These are phyloP conservation scores for Fusarium equiseti DNA, from an alignment of 2,329 filamentous ascomycete species.

Conservation along the genomic window DNA sequence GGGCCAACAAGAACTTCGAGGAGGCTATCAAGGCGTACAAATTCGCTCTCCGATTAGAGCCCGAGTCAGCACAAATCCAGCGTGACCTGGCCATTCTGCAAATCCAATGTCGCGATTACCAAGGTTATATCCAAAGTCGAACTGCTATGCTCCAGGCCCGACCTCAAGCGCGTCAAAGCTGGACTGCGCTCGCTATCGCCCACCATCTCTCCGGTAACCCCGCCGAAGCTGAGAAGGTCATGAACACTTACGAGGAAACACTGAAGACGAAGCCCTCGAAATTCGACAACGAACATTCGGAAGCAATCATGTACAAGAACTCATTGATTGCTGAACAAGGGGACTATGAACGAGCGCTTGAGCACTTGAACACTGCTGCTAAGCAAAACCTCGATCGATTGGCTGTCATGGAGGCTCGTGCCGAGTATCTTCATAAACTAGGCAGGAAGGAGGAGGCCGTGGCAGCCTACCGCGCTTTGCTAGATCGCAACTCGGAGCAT, in stretches of 20 bases:
- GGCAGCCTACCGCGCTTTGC: constrained; percentile 81
- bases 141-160: constrained; percentile 87
- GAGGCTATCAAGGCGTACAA: constrained; percentile 99
- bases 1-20: constrained; percentile 96
- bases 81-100: constrained; percentile 93
- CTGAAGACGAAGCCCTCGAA: constrained; percentile 83
- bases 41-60: constrained; percentile 91
- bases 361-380: constrained; percentile 83
- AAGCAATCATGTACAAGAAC: constrained; percentile 96
- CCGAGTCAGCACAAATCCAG: constrained; percentile 94
- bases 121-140: constrained; percentile 91
- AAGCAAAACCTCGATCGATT: constrained; percentile 86
- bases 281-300: constrained; percentile 90
- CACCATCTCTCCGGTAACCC: constrained; percentile 91
- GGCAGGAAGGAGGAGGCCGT: constrained; percentile 83
- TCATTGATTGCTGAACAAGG: constrained; percentile 91
- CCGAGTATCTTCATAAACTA: constrained; percentile 84
- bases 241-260: constrained; percentile 93
- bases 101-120: constrained; percentile 95
- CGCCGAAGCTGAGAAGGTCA: constrained; percentile 86
- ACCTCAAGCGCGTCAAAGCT: constrained; percentile 87
- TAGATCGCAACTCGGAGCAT: constrained; percentile 91
- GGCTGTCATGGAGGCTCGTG: constrained; percentile 85
- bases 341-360: constrained; percentile 83
- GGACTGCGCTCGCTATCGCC: constrained; percentile 96